phyloP scores from a whole-genome alignment of 257 asterid species.

The Solanum medicagineum region DNA sequence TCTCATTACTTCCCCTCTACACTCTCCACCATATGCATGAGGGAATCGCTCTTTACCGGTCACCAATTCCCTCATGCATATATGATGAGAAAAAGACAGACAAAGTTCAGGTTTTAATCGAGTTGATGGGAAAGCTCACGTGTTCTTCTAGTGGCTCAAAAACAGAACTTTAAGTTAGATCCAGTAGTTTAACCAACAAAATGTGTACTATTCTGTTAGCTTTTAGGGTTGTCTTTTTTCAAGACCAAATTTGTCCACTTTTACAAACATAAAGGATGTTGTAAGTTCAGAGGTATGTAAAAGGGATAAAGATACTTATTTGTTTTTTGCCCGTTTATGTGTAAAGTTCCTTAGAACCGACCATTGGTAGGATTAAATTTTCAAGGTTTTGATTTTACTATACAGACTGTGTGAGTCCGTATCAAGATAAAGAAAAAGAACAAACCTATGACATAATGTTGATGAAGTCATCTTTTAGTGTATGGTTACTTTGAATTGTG shows the following conservation, averaged over 20 bases:
- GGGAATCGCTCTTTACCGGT: neutral
- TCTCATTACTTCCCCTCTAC: neutral
- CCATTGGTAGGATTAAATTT: neutral
- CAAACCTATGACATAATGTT: neutral
- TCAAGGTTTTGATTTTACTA: neutral
- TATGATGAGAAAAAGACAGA: neutral
- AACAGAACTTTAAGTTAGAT: neutral
- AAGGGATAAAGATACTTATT: neutral
- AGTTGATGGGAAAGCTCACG: neutral
- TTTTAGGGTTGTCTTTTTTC: neutral
- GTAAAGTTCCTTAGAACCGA: neutral
- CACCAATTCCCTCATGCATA: neutral
- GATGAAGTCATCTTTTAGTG: neutral
- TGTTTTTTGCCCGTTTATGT: neutral
- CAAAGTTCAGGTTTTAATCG: neutral
- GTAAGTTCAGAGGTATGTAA: neutral
- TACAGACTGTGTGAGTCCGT: neutral
- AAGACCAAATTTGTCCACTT: neutral
- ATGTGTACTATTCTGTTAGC: neutral
- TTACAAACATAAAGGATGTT: neutral
- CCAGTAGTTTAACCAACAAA: neutral
- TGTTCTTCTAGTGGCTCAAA: neutral
- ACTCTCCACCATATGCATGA: neutral
- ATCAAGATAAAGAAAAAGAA: too few relatives aligned
- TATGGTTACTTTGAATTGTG: neutral